phyloP scores from a whole-genome alignment of 306 rosid species.

The Alnus glutinosa region DNA sequence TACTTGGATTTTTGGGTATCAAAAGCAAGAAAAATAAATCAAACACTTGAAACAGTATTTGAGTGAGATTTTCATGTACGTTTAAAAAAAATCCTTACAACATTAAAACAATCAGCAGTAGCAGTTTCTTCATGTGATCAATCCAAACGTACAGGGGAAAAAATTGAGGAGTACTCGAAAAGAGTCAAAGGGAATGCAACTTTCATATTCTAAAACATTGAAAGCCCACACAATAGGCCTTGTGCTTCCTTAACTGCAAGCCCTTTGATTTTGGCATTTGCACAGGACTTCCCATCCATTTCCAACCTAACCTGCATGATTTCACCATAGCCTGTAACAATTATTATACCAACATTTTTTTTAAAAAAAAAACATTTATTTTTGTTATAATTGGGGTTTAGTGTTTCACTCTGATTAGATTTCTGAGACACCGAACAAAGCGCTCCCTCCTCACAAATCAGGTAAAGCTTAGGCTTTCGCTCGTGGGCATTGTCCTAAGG shows the following conservation, averaged over 20 bases:
- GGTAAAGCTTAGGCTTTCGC: too few relatives aligned
- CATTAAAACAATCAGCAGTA: background rate
- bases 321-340: too few relatives aligned
- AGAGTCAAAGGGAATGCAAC: slow-evolving; percentile 1
- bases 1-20: too few relatives aligned
- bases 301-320: slow-evolving; percentile 58
- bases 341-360: too few relatives aligned
- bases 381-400: too few relatives aligned
- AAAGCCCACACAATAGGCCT: slow-evolving; percentile 42
- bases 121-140: slow-evolving; percentile 12
- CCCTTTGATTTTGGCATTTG: slow-evolving; percentile 66
- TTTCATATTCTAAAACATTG: slow-evolving; percentile 67
- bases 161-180: background rate
- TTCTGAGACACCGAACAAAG: too few relatives aligned
- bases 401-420: too few relatives aligned
- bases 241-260: slow-evolving; percentile 52
- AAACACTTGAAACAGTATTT: background rate
- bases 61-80: background rate
- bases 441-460: too few relatives aligned
- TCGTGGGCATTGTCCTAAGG: too few relatives aligned
- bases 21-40: too few relatives aligned
- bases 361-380: too few relatives aligned
- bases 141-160: background rate
- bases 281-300: slow-evolving; percentile 72
- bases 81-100: background rate